Conservation (phyloP, 192 early-diverging fungal species). For the Ambispora gerdemannii region DNA sequence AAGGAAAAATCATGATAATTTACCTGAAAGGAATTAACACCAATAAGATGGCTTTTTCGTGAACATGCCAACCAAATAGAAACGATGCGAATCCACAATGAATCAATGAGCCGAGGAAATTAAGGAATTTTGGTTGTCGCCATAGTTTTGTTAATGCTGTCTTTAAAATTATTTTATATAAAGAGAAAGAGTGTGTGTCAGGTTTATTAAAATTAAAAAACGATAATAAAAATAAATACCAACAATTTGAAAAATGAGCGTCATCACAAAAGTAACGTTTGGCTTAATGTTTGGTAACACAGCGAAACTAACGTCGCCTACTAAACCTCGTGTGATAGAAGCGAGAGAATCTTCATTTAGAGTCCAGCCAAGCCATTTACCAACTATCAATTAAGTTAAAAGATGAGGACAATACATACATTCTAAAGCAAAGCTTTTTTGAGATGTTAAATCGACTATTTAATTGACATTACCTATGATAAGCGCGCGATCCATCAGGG, state of each 20-base stretch:
- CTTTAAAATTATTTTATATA: slow-evolving; percentile 6
- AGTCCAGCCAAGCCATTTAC: slow-evolving; percentile 34
- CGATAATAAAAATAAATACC: slow-evolving; percentile 24
- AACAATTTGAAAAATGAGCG: slow-evolving; percentile 68
- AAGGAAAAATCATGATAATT: no score
- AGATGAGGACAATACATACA: slow-evolving; percentile 18
- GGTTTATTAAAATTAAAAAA: background rate
- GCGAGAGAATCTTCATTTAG: slow-evolving; percentile 47
- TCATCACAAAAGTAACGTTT: slow-evolving; percentile 66
- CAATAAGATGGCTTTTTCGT: slow-evolving; percentile 93
- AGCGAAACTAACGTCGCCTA: slow-evolving; percentile 83
- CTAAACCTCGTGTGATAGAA: slow-evolving; percentile 83
- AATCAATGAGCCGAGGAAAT: slow-evolving; percentile 71
- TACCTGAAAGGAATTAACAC: slow-evolving; percentile 68
- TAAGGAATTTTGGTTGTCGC: slow-evolving; percentile 48
- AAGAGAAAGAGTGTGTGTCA: background rate
- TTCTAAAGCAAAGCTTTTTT: slow-evolving; percentile 31
- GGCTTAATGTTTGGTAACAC: slow-evolving; percentile 75
- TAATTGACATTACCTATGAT: slow-evolving; percentile 45
- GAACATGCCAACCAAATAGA: slow-evolving; percentile 97
- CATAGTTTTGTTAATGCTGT: slow-evolving; percentile 56
- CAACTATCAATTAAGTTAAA: slow-evolving; percentile 28
- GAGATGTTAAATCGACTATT: no score
- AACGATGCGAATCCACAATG: slow-evolving; percentile 85
- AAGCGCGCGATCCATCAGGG: slow-evolving; percentile 70